These are phyloP conservation scores for Colletotrichum costaricense DNA, from an alignment of 2,329 filamentous ascomycete genomes.

Conservation along the genomic window DNA sequence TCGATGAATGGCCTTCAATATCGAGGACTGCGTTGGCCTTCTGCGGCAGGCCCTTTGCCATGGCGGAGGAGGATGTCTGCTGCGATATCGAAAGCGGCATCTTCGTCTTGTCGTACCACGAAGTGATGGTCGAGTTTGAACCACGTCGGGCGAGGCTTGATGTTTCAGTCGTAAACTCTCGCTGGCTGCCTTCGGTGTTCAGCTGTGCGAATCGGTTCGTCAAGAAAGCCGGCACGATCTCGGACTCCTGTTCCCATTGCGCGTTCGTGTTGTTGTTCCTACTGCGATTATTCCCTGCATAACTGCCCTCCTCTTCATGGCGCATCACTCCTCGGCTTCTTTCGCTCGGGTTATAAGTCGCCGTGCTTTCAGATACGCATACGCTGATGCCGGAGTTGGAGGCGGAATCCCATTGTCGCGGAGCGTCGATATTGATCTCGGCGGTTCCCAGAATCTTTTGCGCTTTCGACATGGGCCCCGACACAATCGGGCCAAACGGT, in stretches of 20 bases:
- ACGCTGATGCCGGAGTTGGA: conserved; percentile 59
- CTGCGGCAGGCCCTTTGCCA: conserved; percentile 64
- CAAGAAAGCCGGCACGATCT: conserved; percentile 52
- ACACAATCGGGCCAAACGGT: conserved; percentile 41
- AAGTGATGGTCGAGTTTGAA: conserved; percentile 66
- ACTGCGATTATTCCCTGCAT: conserved; percentile 38
- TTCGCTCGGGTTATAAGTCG: conserved; percentile 46
- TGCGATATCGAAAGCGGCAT: conserved; percentile 68
- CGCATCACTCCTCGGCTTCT: background rate
- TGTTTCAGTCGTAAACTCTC: conserved; percentile 51
- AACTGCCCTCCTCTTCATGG: conserved; percentile 17
- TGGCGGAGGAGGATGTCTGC: conserved; percentile 68
- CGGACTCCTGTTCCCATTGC: conserved; percentile 60
- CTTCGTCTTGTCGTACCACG: conserved; percentile 68
- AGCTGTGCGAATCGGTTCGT: conserved; percentile 32
- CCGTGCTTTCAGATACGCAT: conserved; percentile 52
- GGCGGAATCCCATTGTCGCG: conserved; percentile 53
- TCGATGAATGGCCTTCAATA: conserved; percentile 49
- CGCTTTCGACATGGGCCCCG: conserved; percentile 60
- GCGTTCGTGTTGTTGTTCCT: conserved; percentile 41
- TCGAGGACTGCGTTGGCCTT: conserved; percentile 61
- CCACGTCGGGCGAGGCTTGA: conserved; percentile 59
- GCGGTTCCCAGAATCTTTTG: conserved; percentile 62
- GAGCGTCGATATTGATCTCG: conserved; percentile 55
- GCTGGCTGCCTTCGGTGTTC: conserved; percentile 16